Evolutionary conservation across 2,329 filamentous ascomycete species (phyloP), one percentile per base, ranked within the genome.

Genomic region (Penicillium capsulatum): DNA sequence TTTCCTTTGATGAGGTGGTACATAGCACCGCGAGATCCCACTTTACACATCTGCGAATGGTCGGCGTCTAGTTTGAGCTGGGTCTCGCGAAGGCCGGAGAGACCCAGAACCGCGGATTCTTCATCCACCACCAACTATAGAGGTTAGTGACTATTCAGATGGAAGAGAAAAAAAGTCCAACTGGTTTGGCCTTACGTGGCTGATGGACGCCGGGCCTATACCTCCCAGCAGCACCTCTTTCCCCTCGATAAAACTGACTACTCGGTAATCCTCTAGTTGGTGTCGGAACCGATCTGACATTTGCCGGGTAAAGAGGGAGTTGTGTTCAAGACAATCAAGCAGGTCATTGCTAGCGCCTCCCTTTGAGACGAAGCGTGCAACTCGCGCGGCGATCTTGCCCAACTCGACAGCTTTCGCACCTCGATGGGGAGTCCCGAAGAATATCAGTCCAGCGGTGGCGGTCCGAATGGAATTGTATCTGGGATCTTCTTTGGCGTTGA

Each of bases 21-120:
- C 57, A 60, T 60, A 0, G 59, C 49, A 2, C 59, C 59, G 1
- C 55, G 50, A 7, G 38, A 30, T 32, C 50, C 47, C 4, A 61
- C 45, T 36, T 62, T 64, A 47, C 60, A 64, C 60, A 64, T 63
- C 34, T 60, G 53, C 3, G 58, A 62, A 40, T 64, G 60, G 39
- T 63, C 59, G 13, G 60, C 61, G 28, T 64, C 60, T 3, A 61
- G 57, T 17, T 63, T 63, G 5, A 64, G 45, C 7, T 60, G 60
- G 2, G 60, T 63, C 41, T 64, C 61, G 7, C 60, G 57, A 22
- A 61, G 47, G 1, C 59, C 59, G 5, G 58, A 58, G 3, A 61
- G 40, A 7, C 61, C 61, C 4, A 64, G 54, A 5, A 64, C 48
- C 6, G 61, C 61, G 1, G 61, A 64, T 19, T 64, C 56, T 45